Base-by-base conservation (phyloP, 768 basidiomycete genomes). In the Mycena rebaudengoi region DNA sequence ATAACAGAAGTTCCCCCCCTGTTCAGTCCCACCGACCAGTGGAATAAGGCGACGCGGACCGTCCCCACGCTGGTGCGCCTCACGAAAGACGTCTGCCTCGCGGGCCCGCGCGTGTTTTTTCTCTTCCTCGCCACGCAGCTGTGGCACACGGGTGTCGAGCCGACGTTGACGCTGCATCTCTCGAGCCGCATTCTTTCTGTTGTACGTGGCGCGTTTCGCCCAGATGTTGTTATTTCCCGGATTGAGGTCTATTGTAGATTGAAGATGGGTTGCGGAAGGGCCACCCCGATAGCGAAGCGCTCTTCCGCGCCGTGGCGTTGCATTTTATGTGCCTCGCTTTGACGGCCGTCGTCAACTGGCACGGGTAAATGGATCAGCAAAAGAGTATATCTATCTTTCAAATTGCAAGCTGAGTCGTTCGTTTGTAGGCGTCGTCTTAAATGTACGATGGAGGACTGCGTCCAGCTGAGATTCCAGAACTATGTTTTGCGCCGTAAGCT, bases 261-360 rank as follows among this genome's bases (percentile, higher is more conserved):
- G 66, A 67, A 30, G 29, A 40, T 7, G 66, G 66, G 10, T 56
- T 63, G 46, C 63, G 53, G 23, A 25, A 5, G 2, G 66, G 66
- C 13, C 35, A 21, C n/a, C 62, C 62, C 1, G 62, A 67, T 20
- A 49, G 48, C 21, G 28, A 43, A 21, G 53, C 26, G 29, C 35
- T 67, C 41, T 56, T 53, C 11, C 52, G 25, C 23, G 62, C 62
- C 14, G 66, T 60, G 14, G 54, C 26, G 18, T 45, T 64, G 20
- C 46, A 56, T 29, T 44, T 64, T 53, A 4, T 43, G 13, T 58
- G 52, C 23, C 14, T 58, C 12, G 62, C 45, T 28, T 54, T 62
- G 25, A 56, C 62, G 4, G 40, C 52, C 16, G 26, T 46, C 2
- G 29, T 67, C 16, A n/a, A 52, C 12, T 48, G 37, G 37, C 40